Evolutionary conservation across 768 basidiomycete genomes (phyloP), one percentile per base, ranked within the genome.

Genomic region (Boletus edulis): DNA sequence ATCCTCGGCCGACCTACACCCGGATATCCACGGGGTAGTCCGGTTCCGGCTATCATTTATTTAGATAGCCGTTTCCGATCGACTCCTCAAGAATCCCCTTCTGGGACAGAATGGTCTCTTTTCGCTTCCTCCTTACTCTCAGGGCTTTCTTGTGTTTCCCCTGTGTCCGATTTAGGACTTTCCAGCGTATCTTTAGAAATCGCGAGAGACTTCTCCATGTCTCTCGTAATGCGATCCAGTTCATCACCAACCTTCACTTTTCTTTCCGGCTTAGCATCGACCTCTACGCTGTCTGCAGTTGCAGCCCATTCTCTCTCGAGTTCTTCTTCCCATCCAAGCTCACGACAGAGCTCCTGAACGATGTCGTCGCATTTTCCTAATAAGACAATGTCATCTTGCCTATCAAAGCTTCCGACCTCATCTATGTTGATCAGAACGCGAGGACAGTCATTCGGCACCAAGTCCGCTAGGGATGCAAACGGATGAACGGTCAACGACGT

Each of bases 391-490:
- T 91, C 89, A 51, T 84, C 78, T 15, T 75, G 62, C 32, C 75
- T 71, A 3, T 84, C 77, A 47, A 90, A 78, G 62, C 83, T 74
- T 1, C 94, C 93, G 2, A 92, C 95, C 2, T 70, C 70, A 55
- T 96, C 93, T 42, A 93, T 77, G 67, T 97, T 97, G 71, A 98
- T 85, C 31, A 98, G 79, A n/a, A 96, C 78, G 2, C 95, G 86
- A 3, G 89, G 92, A 62, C 86, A 91, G 10, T 61, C 60, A 2
- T 72, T 55, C 5, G 76, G 75, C 0, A 88, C 84, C 52, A 80
- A 69, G 41, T 74, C 71, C 11, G 87, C 80, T 22, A 98, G 82
- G 1, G 83, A 82, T 6, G 94, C 93, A 67, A 98, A 97, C 2
- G 92, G 93, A 49, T 88, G 84, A 12, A 94, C 91, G 0, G 83